Percentiles rank a stretch among this genome's conserved stretches.
Evolutionary conservation across 2,329 filamentous ascomycete species (phyloP).

Genomic region (Corynespora cassiicola): DNA sequence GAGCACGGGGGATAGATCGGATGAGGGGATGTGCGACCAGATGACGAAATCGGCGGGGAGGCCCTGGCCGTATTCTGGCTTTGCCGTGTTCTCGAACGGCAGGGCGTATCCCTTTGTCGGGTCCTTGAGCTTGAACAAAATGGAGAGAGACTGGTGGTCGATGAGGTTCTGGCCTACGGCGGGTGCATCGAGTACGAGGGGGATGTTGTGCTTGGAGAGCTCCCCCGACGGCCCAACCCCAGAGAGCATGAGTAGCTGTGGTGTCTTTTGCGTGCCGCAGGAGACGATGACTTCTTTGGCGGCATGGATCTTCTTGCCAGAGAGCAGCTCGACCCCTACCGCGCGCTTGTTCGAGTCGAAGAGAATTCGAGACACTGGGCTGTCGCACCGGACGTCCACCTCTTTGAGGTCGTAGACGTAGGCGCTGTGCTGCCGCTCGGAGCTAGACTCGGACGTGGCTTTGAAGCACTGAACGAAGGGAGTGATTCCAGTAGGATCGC

Average conservation of each 20-base stretch:
- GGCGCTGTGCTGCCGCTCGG: constrained; percentile 22
- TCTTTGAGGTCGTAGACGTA: constrained; percentile 23
- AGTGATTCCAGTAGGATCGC: constrained; percentile 18
- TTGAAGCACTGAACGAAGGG: constrained; percentile 18
- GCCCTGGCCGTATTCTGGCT: constrained; percentile 25
- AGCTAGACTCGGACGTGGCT: constrained; percentile 15
- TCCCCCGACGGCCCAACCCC: constrained; percentile 38
- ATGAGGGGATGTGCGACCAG: constrained; percentile 18
- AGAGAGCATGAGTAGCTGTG: constrained; percentile 46
- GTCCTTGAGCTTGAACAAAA: constrained; percentile 23
- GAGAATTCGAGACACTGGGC: constrained; percentile 17
- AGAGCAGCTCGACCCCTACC: constrained; percentile 41
- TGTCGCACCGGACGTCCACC: constrained; percentile 14
- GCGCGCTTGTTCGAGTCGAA: constrained; percentile 16
- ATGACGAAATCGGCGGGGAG: constrained; percentile 19
- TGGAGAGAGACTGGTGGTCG: constrained; percentile 21
- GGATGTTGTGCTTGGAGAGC: constrained; percentile 21
- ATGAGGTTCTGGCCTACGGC: constrained; percentile 32
- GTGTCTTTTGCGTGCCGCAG: constrained; percentile 45
- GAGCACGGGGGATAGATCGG: constrained; percentile 9
- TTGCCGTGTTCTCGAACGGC: constrained; percentile 16
- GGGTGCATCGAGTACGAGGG: constrained; percentile 16
- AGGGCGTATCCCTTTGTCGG: constrained; percentile 20
- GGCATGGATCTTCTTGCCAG: constrained; percentile 9
- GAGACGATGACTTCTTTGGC: constrained; percentile 52